Percentiles rank a stretch among this genome's conserved stretches.
Conservation (phyloP, 2,329 filamentous ascomycete species). For the Colletotrichum nymphaeae region DNA sequence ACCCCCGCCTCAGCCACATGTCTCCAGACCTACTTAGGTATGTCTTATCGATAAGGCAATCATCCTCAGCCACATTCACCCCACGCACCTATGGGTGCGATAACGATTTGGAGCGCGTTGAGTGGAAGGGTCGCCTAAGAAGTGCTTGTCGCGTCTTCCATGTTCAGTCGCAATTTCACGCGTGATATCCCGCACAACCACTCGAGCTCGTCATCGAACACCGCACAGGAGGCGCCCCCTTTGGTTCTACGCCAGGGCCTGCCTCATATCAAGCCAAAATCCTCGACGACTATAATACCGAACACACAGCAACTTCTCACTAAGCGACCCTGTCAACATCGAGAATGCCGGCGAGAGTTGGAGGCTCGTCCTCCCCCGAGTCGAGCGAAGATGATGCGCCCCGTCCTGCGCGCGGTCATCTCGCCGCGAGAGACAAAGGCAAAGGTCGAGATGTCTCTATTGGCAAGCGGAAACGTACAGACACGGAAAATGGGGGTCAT, state of each 20-base stretch:
- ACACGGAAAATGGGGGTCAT: conserved; percentile 21
- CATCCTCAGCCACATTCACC: conserved; percentile 6
- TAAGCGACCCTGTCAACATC: neutral
- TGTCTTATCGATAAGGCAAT: conserved; percentile 16
- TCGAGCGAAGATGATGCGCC: conserved; percentile 22
- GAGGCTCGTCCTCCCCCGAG: conserved; percentile 32
- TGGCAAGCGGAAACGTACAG: conserved; percentile 35
- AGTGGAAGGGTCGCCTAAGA: conserved; percentile 19
- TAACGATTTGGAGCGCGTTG: conserved; percentile 25
- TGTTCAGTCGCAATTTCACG: conserved; percentile 17
- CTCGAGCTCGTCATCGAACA: neutral
- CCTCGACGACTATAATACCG: neutral
- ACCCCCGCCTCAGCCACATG: conserved; percentile 24
- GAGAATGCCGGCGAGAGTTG: conserved; percentile 31
- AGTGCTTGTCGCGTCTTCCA: conserved; percentile 35
- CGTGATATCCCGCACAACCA: conserved; percentile 2
- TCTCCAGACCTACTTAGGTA: neutral
- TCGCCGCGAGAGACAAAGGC: conserved; percentile 46
- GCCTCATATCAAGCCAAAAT: neutral
- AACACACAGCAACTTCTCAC: neutral
- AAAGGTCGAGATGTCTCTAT: conserved; percentile 35
- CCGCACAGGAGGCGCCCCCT: neutral
- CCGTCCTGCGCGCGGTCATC: conserved; percentile 16
- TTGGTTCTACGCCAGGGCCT: neutral
- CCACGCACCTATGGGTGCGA: neutral